Percentiles rank a stretch among this genome's conserved stretches.
phyloP scores from a whole-genome alignment of 2,329 filamentous ascomycete species.

The Juglanconis oblonga region DNA sequence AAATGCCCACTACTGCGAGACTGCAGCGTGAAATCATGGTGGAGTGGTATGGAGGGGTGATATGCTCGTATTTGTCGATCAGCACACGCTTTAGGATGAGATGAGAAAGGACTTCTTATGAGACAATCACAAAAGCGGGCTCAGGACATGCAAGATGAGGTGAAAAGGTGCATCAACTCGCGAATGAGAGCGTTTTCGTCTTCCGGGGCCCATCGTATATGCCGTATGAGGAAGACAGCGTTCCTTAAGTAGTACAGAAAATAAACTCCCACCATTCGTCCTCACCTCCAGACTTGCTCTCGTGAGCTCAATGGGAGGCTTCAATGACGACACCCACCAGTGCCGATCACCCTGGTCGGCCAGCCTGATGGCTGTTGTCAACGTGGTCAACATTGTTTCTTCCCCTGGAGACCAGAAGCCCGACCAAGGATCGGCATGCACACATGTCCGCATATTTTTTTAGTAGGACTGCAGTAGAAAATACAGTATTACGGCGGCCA shows the following conservation, averaged over 20 bases:
- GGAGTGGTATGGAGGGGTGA: background rate
- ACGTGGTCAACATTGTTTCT: background rate
- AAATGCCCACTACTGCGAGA: conserved; percentile 5
- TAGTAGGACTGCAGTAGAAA: background rate
- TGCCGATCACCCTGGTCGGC: conserved; percentile 9
- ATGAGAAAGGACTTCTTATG: background rate
- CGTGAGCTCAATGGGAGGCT: conserved; percentile 7
- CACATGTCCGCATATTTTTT: background rate
- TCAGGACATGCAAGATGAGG: background rate
- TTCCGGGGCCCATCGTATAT: conserved; percentile 1
- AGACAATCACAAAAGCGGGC: background rate
- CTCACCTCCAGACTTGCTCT: conserved; percentile 7
- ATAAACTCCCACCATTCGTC: background rate
- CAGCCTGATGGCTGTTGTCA: conserved; percentile 7
- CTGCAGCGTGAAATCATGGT: conserved; percentile 1
- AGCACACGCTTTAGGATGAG: background rate
- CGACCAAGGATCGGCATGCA: background rate
- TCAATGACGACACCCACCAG: conserved; percentile 12
- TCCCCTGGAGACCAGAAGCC: background rate
- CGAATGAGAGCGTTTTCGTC: background rate
- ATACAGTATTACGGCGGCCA: conserved; percentile 1
- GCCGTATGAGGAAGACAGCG: conserved; percentile 5
- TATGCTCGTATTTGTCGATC: background rate
- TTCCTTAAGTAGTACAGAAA: conserved; percentile 13
- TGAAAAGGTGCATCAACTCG: background rate